Evolutionary conservation across 306 rosid genomes (phyloP), one percentile per base, ranked within the genome.

Genomic region (Styphnolobium japonicum): DNA sequence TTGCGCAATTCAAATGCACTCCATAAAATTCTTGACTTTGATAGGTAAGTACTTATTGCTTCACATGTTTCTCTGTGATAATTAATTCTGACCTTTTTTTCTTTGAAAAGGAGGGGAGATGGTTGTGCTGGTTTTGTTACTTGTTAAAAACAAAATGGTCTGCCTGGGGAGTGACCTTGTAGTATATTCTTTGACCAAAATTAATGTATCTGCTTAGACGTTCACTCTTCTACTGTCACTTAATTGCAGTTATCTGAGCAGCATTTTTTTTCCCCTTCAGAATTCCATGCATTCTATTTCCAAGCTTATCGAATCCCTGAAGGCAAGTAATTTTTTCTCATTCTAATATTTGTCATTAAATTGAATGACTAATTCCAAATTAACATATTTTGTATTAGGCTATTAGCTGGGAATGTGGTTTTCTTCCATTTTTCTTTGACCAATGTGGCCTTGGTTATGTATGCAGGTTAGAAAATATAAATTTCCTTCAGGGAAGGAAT

Each of bases 401-500:
- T 39, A 48, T 46, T 85, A 31, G 77, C 31, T 67, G 67, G 81
- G 53, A 22, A 64, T 31, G 58, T 40, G 33, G 36, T 45, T 76
- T 74, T 68, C 67, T 64, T 56, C 71, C 66, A 48, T 83, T 83
- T 71, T 77, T 23, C 83, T 70, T 57, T 76, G 74, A 56, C 81
- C 67, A 68, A 60, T 74, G 85, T 81, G 49, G 60, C 63, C 25
- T 83, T 76, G 67, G 57, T 76, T 76, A 7, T 75, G 27, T 46
- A 15, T 76, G 68, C 85, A 90, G 98, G 94, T 87, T 64, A 89
- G 67, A 67, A 84, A 79, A 67, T 90, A 89, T 77, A 88, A 75
- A 67, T 85, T 80, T 83, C 94, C 98, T 56, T 89, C 98, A 43
- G 96, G 91, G 53, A 91, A 91, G 69, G 99, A 96, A 81, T 76